These are phyloP conservation scores for Adansonia grandidieri DNA, from an alignment of 441 rosid genomes.

Conservation along the genomic window DNA sequence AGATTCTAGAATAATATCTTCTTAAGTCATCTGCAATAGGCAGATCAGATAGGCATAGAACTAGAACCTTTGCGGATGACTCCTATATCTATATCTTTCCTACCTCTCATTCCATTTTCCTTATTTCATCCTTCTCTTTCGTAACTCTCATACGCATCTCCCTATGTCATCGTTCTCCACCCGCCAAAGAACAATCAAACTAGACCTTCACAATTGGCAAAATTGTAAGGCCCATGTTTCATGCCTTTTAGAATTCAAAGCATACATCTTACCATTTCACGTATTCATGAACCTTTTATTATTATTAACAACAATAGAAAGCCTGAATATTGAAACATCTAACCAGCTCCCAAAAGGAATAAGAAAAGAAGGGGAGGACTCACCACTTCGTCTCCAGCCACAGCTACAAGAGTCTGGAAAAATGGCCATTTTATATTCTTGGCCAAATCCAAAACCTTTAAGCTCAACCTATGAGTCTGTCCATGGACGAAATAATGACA, in stretches of 20 bases:
- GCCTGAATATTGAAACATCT: background rate
- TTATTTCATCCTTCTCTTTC: background rate
- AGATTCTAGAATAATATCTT: background rate
- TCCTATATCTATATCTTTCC: background rate
- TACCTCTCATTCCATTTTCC: background rate
- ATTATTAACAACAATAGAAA: background rate
- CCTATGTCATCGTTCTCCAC: background rate
- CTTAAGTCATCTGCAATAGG: background rate
- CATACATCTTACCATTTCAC: background rate
- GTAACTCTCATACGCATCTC: background rate
- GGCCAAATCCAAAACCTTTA: slow-evolving; percentile 63
- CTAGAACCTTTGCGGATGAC: background rate
- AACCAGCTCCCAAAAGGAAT: slow-evolving; percentile 1
- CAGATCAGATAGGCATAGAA: background rate
- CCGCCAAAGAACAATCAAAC: background rate
- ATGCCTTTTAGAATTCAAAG: background rate
- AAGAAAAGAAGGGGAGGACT: slow-evolving; percentile 14
- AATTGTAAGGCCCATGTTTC: no score
- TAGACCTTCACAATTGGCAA: background rate
- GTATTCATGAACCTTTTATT: background rate
- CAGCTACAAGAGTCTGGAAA: slow-evolving; percentile 54
- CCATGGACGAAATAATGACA: slow-evolving; percentile 28
- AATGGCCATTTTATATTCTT: slow-evolving; percentile 70
- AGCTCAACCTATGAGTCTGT: slow-evolving; percentile 75
- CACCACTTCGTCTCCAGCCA: slow-evolving; percentile 59